These are phyloP conservation scores for Dioszegia crocea DNA, from an alignment of 768 basidiomycete genomes.

Conservation along the genomic window DNA sequence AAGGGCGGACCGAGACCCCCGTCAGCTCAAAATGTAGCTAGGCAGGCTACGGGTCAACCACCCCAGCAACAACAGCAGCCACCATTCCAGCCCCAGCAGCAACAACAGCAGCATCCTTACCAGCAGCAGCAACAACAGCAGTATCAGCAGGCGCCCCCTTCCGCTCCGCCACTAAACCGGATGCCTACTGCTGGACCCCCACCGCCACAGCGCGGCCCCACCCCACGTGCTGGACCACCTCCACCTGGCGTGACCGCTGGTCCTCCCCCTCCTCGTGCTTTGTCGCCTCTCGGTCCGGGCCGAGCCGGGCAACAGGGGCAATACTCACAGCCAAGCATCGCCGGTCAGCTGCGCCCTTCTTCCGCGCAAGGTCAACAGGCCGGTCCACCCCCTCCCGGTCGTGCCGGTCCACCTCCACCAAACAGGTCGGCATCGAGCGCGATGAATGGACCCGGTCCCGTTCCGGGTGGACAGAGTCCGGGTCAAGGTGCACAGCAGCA, in stretches of 20 bases:
- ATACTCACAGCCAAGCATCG: background rate
- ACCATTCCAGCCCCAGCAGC: slow-evolving; percentile 2
- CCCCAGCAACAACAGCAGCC: slow-evolving; percentile 18
- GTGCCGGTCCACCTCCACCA: slow-evolving; percentile 42
- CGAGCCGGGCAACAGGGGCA: slow-evolving; percentile 14
- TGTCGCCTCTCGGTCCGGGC: slow-evolving; percentile 39
- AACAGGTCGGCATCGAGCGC: slow-evolving; percentile 16
- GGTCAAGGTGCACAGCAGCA: background rate
- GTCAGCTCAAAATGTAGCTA: slow-evolving; percentile 36
- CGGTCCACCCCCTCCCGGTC: slow-evolving; percentile 42
- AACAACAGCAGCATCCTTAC: background rate
- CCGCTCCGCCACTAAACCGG: slow-evolving; percentile 50
- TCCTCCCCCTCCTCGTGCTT: slow-evolving; percentile 34
- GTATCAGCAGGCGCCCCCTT: background rate
- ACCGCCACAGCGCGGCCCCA: slow-evolving; percentile 52
- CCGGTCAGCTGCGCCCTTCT: slow-evolving; percentile 2
- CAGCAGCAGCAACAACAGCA: background rate
- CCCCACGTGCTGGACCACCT: slow-evolving; percentile 34
- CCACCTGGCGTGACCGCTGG: slow-evolving; percentile 16
- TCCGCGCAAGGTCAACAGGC: slow-evolving; percentile 10
- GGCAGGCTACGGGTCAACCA: slow-evolving; percentile 17
- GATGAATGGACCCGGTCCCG: background rate
- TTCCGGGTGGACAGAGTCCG: too few species aligned
- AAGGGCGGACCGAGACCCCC: slow-evolving; percentile 42
- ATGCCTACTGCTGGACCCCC: slow-evolving; percentile 14